phyloP scores from a whole-genome alignment of 2,329 filamentous ascomycete species.

The Ceratocystis colombiana region DNA sequence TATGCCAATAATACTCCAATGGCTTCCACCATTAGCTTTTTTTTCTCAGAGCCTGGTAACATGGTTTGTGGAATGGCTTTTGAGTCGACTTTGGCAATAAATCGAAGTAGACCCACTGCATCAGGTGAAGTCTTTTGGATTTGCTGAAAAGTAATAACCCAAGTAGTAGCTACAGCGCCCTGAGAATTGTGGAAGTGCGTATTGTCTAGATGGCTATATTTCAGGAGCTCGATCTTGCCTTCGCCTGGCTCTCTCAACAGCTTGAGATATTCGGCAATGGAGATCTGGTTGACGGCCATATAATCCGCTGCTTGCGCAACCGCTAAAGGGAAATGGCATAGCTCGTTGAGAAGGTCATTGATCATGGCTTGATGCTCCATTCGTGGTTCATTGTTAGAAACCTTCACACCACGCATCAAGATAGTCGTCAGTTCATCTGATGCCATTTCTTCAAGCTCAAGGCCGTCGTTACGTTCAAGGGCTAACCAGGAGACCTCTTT shows the following conservation, averaged over 20 bases:
- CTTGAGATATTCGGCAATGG: not conserved
- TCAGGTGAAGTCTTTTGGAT: no score
- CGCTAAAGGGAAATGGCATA: conserved; percentile 25
- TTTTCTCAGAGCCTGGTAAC: not conserved
- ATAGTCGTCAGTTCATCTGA: not conserved
- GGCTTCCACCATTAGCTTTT: not conserved
- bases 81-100: not conserved
- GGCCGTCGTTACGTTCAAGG: no score
- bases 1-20: not conserved
- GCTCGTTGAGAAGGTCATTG: not conserved
- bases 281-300: conserved; percentile 15
- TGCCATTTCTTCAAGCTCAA: not conserved
- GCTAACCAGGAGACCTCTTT: not conserved
- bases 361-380: no score
- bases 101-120: not conserved
- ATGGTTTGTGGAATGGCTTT: not conserved
- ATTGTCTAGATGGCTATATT: no score
- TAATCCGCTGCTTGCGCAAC: conserved; percentile 26
- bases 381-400: no score
- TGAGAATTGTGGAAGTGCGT: no score
- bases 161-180: not conserved
- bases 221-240: not conserved
- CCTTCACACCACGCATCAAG: not conserved
- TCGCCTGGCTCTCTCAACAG: not conserved
- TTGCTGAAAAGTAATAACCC: not conserved